Percentiles rank a stretch among this genome's conserved stretches.
These are phyloP conservation scores for Fusarium sp. DNA, from an alignment of 2,329 filamentous ascomycete genomes.

Conservation along the genomic window DNA sequence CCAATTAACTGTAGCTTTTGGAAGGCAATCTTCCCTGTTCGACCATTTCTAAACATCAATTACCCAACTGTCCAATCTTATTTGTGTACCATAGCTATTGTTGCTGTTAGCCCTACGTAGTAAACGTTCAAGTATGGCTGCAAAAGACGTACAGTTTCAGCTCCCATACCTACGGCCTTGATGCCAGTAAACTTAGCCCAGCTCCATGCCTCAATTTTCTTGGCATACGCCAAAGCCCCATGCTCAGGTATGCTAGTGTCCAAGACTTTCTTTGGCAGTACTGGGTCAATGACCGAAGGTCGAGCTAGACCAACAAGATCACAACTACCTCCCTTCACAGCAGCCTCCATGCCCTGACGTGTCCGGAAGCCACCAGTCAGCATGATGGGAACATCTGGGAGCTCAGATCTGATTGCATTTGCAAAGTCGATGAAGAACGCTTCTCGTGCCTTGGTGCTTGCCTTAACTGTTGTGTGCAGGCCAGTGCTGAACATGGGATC, in stretches of 20 bases:
- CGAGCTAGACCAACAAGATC: neutral
- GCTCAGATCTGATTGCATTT: neutral
- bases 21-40: no score
- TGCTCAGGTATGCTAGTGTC: neutral
- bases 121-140: neutral
- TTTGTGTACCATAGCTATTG: neutral
- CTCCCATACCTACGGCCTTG: neutral
- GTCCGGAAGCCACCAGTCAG: neutral
- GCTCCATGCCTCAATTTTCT: neutral
- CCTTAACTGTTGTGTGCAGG: neutral
- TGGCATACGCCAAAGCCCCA: neutral
- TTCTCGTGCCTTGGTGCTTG: neutral
- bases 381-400: neutral
- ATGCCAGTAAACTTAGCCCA: neutral
- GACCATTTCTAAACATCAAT: no score
- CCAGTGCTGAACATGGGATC: neutral
- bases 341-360: neutral
- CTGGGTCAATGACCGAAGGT: neutral
- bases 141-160: neutral
- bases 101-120: neutral
- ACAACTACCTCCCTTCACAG: neutral
- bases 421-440: constrained; percentile 8
- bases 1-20: no score
- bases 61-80: neutral
- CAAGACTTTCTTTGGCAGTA: neutral